Evolutionary conservation across 2,329 filamentous ascomycete genomes (phyloP), one percentile per base, ranked within the genome.

Genomic region (Epichloe aotearoae): DNA sequence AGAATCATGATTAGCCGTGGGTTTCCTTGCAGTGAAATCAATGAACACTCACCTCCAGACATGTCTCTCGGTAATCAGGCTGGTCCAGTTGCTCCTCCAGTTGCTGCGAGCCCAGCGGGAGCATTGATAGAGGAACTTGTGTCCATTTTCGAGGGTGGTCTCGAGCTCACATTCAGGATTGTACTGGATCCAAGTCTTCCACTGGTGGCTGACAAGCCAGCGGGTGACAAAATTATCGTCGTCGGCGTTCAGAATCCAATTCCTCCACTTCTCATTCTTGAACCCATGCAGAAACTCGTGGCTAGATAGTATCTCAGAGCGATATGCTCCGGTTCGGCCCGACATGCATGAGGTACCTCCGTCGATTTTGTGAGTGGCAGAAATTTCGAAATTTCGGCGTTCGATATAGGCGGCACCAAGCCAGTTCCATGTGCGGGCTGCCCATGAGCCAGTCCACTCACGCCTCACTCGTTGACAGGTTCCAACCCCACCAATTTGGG

Each of bases 191-290:
- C 87, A 91, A 20, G 90, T 96, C 71, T 94, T 88, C 87, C 88
- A 95, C 58, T 84, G 79, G 70, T 95, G 85, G 56, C 82, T 86
- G 58, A 96, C 90, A 62, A 97, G 78, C 91, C 91, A 97, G 52
- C 91, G 83, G 6, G 91, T 96, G 59, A 97, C 88, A 70, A 96
- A 97, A 70, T 97, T 97, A 74, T 97, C 91, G 66, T 97, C 91
- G 67, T 97, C 91, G 26, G 91, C 89, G 63, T 96, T 96, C 54
- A 97, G 77, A 62, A 90, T 90, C 69, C 85, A 95, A 60, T 84
- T 82, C 46, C 84, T 79, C 88, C 88, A 95, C 59, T 84, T 85
- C 70, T 97, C 91, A 50, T 90, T 88, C 58, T 87, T 90, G 73
- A 97, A 96, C 44, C 84, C 87, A 56, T 90, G 79, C 41, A 89